Base-by-base conservation (phyloP, 1,284 basidiomycete genomes). In the Spongiforma sp. region DNA sequence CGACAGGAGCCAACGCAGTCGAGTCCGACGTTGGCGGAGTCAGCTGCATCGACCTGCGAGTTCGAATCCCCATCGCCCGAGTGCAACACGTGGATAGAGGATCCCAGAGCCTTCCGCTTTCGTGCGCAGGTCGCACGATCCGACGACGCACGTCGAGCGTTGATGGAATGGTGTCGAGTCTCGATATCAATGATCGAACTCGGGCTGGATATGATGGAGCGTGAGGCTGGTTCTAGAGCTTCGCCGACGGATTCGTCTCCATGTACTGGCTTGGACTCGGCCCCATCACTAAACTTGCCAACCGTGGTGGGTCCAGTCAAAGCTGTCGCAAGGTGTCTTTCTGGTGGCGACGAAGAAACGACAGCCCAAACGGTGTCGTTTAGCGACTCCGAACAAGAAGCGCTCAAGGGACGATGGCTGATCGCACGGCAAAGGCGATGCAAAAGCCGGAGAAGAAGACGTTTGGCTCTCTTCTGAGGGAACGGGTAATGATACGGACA, bases 91-190 rank as follows among this genome's bases (percentile, higher is more conserved):
- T 17, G 5, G 57, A 60, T 66, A 15, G 32, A 41, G 30, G 68
- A 70, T 46, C 68, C 69, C 19, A 53, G 66, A 26, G n/a, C 62
- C 6, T 34, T 43, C 46, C 46, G 30, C 14, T 54, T 72, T 32
- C 60, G 63, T 24, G 46, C 43, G 30, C 60, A 56, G 34, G 43
- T 70, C 21, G 19, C 8, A 12, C 68, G 37, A 54, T 63, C 33
- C 26, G 59, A 72, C 24, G 59, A 50, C 19, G 33, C 32, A 4
- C 14, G 59, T 26, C 56, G 54, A 33, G 33, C 36, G 24, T 32
- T 70, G 39, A 60, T 66, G 52, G 39, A 61, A 8, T 70, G 69
- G 66, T 70, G 68, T 30, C 52, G 50, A 48, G 21, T 36, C 12
- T 61, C 59, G 43, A 50, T 19, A n/a, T n/a, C n/a, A n/a, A n/a